Conservation (phyloP, 345 rosid species). For the Eutrema japonicum region DNA sequence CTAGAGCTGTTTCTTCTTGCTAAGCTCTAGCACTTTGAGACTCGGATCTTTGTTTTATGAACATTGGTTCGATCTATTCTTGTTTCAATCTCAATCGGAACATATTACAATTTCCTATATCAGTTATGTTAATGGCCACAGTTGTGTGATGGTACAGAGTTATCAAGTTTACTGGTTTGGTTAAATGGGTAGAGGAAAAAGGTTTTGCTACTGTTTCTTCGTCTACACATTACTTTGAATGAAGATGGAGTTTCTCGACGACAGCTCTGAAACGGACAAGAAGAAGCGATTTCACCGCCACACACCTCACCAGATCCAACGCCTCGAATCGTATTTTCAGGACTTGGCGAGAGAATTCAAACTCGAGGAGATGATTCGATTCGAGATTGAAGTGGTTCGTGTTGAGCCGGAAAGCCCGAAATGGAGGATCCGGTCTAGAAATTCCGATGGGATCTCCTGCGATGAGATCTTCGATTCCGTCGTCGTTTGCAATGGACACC, state of each 20-base stretch:
- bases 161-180: slow-evolving; percentile 31
- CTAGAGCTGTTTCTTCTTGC: too few species aligned
- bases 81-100: too few species aligned
- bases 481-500: slow-evolving; percentile 74
- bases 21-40: too few species aligned
- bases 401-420: slow-evolving; percentile 33
- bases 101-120: too few species aligned
- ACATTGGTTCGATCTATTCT: too few species aligned
- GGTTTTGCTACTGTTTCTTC: slow-evolving; percentile 4
- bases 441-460: not conserved
- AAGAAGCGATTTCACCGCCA: slow-evolving; percentile 94
- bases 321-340: slow-evolving; percentile 58
- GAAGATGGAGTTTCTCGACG: slow-evolving; percentile 52
- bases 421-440: slow-evolving; percentile 64
- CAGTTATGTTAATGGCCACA: slow-evolving; percentile 38
- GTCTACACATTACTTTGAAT: slow-evolving; percentile 20
- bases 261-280: slow-evolving; percentile 49
- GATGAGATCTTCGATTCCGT: slow-evolving; percentile 71
- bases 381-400: slow-evolving; percentile 58
- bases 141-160: slow-evolving; percentile 40
- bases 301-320: slow-evolving; percentile 75
- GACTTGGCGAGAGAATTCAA: slow-evolving; percentile 68
- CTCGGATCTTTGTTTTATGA: too few species aligned
- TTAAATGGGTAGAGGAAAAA: not conserved
- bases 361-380: slow-evolving; percentile 66